Evolutionary conservation across 2,329 filamentous ascomycete genomes (phyloP).

Genomic region (Davidsoniella australis): DNA sequence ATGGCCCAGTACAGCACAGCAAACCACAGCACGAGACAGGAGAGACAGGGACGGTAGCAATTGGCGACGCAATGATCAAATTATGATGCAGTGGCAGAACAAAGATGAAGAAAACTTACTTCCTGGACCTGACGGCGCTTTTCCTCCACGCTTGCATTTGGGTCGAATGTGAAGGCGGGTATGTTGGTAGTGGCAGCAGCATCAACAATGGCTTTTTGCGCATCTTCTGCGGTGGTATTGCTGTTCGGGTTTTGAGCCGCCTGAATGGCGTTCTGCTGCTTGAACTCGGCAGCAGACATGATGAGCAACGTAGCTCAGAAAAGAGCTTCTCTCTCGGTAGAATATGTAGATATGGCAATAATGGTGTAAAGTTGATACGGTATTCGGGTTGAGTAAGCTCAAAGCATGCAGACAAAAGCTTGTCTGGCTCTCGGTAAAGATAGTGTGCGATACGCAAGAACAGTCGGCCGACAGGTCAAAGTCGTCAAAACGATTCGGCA

Average conservation of each 20-base stretch:
- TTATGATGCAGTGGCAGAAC: background rate
- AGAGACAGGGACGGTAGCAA: too few species aligned
- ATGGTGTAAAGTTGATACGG: background rate
- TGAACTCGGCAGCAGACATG: constrained; percentile 42
- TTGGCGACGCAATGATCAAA: background rate
- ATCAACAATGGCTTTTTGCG: constrained; percentile 55
- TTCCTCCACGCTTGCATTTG: constrained; percentile 64
- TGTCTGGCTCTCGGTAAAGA: too few species aligned
- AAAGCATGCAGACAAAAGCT: too few species aligned
- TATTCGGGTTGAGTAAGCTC: too few species aligned
- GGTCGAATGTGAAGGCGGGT: constrained; percentile 71
- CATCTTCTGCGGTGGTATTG: constrained; percentile 49
- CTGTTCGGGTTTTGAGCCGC: constrained; percentile 57
- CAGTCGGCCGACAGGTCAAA: too few species aligned
- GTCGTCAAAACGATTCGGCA: too few species aligned
- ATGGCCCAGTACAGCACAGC: too few species aligned
- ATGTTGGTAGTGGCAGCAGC: constrained; percentile 67
- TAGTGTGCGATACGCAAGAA: too few species aligned
- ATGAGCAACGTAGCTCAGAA: constrained; percentile 14
- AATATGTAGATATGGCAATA: background rate
- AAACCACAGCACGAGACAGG: too few species aligned
- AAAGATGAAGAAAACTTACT: constrained; percentile 33
- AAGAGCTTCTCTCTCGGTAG: constrained; percentile 8
- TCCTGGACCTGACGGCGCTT: constrained; percentile 66
- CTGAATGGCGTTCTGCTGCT: constrained; percentile 64